Conservation (phyloP, 345 rosid genomes). For the Garcia nutans region DNA sequence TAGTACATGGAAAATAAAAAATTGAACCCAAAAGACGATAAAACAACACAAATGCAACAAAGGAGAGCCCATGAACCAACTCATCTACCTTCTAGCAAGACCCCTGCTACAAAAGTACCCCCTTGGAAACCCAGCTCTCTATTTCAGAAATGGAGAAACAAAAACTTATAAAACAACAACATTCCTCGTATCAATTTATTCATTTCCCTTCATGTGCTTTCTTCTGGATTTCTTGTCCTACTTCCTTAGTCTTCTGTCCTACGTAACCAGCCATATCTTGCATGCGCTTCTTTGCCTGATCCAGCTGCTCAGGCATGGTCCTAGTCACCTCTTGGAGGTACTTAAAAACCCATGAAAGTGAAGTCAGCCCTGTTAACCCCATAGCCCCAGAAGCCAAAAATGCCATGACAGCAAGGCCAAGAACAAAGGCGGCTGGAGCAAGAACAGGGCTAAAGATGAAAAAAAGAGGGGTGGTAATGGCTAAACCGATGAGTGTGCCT, state of each 20-base stretch:
- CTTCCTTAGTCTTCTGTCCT: conserved; percentile 51
- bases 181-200: not conserved
- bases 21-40: not conserved
- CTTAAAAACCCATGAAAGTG: conserved; percentile 48
- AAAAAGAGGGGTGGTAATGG: conserved; percentile 45
- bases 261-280: conserved; percentile 42
- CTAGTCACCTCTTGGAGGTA: conserved; percentile 27
- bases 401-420: conserved; percentile 41
- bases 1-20: conserved; percentile 4
- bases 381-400: conserved; percentile 47
- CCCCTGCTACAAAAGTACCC: not conserved
- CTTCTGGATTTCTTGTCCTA: conserved; percentile 43
- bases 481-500: conserved; percentile 41
- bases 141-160: too few relatives aligned
- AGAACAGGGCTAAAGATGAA: conserved; percentile 56
- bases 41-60: not conserved
- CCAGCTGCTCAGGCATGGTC: conserved; percentile 38
- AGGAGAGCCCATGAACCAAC: not conserved
- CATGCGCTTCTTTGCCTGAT: conserved; percentile 44
- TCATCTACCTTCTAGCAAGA: not conserved
- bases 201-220: conserved; percentile 40
- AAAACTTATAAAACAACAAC: not conserved
- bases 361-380: conserved; percentile 47
- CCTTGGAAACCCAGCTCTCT: not conserved
- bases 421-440: conserved; percentile 53